Evolutionary conservation across 2,329 filamentous ascomycete species (phyloP).

Genomic region (Venturia nashicola): DNA sequence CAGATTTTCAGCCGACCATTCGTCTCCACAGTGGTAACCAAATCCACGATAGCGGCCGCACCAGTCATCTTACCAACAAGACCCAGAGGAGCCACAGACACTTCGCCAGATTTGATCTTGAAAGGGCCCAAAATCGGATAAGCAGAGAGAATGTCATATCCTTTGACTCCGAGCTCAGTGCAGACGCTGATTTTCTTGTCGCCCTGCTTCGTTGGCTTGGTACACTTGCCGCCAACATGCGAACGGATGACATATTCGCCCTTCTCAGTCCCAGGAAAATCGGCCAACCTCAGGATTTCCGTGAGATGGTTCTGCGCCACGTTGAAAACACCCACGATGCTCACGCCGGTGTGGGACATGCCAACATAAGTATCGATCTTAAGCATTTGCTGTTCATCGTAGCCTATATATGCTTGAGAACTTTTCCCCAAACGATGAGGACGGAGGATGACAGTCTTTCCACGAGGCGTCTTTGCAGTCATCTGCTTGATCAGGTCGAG

Average conservation of each 20-base stretch:
- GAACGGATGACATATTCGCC: slow-evolving; percentile 60
- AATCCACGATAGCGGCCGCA: slow-evolving; percentile 59
- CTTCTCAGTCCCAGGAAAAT: slow-evolving; percentile 58
- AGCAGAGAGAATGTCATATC: slow-evolving; percentile 72
- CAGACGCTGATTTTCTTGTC: slow-evolving; percentile 42
- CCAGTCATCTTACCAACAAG: slow-evolving; percentile 84
- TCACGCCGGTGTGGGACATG: slow-evolving; percentile 52
- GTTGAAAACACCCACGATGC: slow-evolving; percentile 79
- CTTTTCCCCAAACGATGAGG: slow-evolving; percentile 64
- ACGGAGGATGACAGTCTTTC: slow-evolving; percentile 68
- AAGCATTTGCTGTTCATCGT: slow-evolving; percentile 60
- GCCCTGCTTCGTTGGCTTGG: slow-evolving; percentile 35
- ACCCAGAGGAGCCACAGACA: slow-evolving; percentile 59
- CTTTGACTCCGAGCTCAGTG: slow-evolving; percentile 49
- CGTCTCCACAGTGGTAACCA: slow-evolving; percentile 43
- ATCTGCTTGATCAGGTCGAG: slow-evolving; percentile 65
- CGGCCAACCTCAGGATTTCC: slow-evolving; percentile 57
- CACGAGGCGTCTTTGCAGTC: slow-evolving; percentile 59
- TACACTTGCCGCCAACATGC: slow-evolving; percentile 55
- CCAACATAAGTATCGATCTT: slow-evolving; percentile 73
- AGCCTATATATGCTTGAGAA: slow-evolving; percentile 61
- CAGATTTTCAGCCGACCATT: slow-evolving; percentile 53
- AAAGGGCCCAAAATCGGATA: slow-evolving; percentile 35
- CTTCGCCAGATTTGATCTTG: slow-evolving; percentile 21
- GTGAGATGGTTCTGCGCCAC: slow-evolving; percentile 48